Conservation (phyloP, 148 eudicot genomes). For the Rhododendron ferrugineum region DNA sequence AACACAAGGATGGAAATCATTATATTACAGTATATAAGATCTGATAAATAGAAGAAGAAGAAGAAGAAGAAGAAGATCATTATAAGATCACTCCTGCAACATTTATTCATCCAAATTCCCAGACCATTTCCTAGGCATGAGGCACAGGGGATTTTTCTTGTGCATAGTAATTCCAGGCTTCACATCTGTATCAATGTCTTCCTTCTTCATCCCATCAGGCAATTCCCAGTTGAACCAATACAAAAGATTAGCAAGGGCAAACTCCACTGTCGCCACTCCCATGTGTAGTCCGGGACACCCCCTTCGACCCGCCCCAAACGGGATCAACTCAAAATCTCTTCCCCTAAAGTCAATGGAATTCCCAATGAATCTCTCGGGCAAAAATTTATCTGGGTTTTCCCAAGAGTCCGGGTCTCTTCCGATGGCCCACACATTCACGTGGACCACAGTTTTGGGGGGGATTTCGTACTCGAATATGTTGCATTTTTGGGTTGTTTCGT, state of each 20-base stretch:
- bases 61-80: background rate
- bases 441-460: background rate
- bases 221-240: constrained; percentile 11
- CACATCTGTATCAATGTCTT: constrained; percentile 7
- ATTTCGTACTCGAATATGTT: background rate
- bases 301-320: constrained; percentile 12
- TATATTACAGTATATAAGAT: too few species aligned
- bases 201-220: constrained; percentile 11
- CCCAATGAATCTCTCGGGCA: constrained; percentile 8
- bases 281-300: constrained; percentile 4
- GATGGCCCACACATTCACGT: constrained; percentile 3
- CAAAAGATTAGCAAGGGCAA: constrained; percentile 8
- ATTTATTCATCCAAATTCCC: background rate
- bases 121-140: background rate
- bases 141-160: constrained; percentile 10
- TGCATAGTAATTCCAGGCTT: constrained; percentile 5
- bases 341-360: constrained; percentile 9
- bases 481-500: background rate
- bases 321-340: constrained; percentile 11
- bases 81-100: background rate
- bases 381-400: constrained; percentile 4
- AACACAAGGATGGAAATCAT: background rate
- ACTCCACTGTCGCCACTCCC: constrained; percentile 6
- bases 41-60: too few species aligned
- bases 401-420: constrained; percentile 10